phyloP scores from a whole-genome alignment of 805 yeast species.

The Gaillardinia entomophila region DNA sequence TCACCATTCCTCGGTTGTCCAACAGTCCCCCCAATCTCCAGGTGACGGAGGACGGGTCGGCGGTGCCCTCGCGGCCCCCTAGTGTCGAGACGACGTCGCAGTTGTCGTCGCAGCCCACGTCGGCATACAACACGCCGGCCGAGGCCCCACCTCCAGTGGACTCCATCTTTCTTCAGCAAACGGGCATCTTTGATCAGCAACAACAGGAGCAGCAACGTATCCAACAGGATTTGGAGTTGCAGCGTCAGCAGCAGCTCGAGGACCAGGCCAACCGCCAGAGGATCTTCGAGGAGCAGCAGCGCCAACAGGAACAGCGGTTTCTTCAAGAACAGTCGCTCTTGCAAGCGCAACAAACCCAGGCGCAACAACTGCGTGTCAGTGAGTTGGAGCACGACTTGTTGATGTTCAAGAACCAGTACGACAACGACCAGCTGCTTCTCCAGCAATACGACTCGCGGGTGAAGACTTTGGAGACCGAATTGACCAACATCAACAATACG shows the following conservation, averaged over 20 bases:
- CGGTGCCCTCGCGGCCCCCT: conserved; percentile 25
- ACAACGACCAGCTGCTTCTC: conserved; percentile 75
- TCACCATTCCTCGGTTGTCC: conserved; percentile 69
- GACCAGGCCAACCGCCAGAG: conserved; percentile 66
- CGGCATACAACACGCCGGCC: conserved; percentile 20
- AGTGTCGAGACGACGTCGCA: conserved; percentile 24
- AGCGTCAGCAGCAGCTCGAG: conserved; percentile 61
- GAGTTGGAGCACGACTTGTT: conserved; percentile 78
- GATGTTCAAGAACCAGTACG: conserved; percentile 72
- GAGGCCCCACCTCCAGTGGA: conserved; percentile 31
- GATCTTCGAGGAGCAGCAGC: conserved; percentile 70
- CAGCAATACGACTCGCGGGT: conserved; percentile 87
- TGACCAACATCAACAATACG: conserved; percentile 52
- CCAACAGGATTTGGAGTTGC: conserved; percentile 59
- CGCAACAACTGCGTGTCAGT: conserved; percentile 71
- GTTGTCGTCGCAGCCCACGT: conserved; percentile 43
- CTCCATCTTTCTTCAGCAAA: conserved; percentile 43
- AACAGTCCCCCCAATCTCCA: conserved; percentile 55
- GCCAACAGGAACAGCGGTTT: conserved; percentile 62
- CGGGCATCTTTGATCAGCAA: conserved; percentile 49
- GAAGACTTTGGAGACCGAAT: conserved; percentile 71
- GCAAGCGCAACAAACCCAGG: conserved; percentile 64
- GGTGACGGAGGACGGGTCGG: conserved; percentile 38
- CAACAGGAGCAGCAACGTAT: conserved; percentile 54
- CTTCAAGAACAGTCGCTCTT: conserved; percentile 61